Base-by-base conservation (phyloP, 306 rosid species). In the Glycine soja region DNA sequence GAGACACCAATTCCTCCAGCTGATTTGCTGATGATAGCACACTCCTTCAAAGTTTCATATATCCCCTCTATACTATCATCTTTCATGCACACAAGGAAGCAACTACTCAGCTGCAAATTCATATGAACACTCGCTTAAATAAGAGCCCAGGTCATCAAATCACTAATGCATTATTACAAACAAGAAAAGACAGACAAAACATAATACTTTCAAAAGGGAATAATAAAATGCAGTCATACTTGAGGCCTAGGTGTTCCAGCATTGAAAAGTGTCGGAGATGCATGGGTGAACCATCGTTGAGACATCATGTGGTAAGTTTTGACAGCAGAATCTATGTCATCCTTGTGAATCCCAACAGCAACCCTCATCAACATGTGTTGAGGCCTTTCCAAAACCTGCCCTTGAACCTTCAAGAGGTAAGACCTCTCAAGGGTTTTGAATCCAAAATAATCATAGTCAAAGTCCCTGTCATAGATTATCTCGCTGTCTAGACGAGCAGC, bases 1-100 rank as follows among this genome's bases (percentile, higher is more conserved):
- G 97, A 91, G 76, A 95, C 98, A 80, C 99, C 99, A 84, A 95
- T 90, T 84, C 99, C 99, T 53, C 99, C 99, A 24, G 99, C 98
- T 5, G 99, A 93, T 76, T 95, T 95, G 86, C 99, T 95, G 71
- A 95, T 95, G 19, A 90, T 88, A 86, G 98, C 98, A 86, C 99
- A 95, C 85, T 95, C 99, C 63, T 73, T 93, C 87, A 95, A 86
- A 34, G 98, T 95, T 74, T 91, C 98, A 73, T 91, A 95, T 83
- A 95, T 95, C 36, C 87, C 86, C 86, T 93, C 99, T 69, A 93
- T 91, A 70, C 99, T 95, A 70, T 95, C 99, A 36, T 93, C 97
- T 79, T 93, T 91, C 97, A 95, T 91, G 78, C 98, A 93, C 34
- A 95, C 64, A 13, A 95, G 92, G 87, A 95, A 95, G 90, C 99